phyloP scores from a whole-genome alignment of 2,329 filamentous ascomycete species.

The Exserohilum turcica region DNA sequence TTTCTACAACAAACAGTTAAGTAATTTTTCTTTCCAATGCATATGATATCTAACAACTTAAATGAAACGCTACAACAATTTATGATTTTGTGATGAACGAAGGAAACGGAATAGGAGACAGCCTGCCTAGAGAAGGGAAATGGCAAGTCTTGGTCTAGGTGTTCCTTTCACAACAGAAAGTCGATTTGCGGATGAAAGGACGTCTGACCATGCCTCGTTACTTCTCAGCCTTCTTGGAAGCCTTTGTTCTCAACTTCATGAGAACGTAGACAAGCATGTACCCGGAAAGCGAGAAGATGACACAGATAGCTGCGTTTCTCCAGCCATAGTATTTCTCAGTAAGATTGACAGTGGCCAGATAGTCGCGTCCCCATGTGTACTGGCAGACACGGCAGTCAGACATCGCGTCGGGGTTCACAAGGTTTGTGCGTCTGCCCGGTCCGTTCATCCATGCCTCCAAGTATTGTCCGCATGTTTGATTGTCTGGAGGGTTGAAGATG shows the following conservation, averaged over 20 bases:
- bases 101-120: too few relatives aligned
- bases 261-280: constrained; percentile 57
- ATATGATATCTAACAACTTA: too few relatives aligned
- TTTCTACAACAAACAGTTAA: too few relatives aligned
- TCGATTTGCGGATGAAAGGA: too few relatives aligned
- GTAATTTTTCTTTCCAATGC: too few relatives aligned
- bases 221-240: constrained; percentile 48
- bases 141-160: too few relatives aligned
- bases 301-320: constrained; percentile 67
- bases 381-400: constrained; percentile 65
- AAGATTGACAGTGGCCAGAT: constrained; percentile 64
- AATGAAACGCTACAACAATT: too few relatives aligned
- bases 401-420: constrained; percentile 65
- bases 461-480: constrained; percentile 64
- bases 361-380: constrained; percentile 64
- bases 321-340: constrained; percentile 67
- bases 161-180: too few relatives aligned
- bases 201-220: too few relatives aligned
- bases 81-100: too few relatives aligned
- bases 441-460: constrained; percentile 12
- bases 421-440: constrained; percentile 49
- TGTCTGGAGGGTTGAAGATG: constrained; percentile 55
- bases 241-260: constrained; percentile 52
- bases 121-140: too few relatives aligned
- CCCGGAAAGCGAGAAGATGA: constrained; percentile 60